Evolutionary conservation across 371 early-diverging fungal species (phyloP).

Genomic region (Syncephalastrum sp.): DNA sequence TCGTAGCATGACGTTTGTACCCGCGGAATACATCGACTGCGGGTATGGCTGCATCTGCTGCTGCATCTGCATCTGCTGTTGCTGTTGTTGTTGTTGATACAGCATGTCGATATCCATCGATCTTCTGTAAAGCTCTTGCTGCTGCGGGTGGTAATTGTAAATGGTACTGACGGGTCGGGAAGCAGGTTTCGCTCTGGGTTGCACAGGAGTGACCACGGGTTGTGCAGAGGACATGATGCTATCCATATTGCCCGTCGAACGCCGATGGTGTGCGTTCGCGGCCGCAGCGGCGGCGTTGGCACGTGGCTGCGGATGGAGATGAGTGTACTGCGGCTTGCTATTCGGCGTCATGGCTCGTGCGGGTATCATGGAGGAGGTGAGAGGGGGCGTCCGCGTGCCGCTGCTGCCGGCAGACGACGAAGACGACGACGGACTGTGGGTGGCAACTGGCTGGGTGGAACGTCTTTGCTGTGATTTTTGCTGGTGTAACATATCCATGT

Average conservation of each 20-base stretch:
- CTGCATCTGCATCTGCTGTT: slow-evolving; percentile 28
- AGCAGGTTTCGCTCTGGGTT: slow-evolving; percentile 9
- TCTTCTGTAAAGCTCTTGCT: too few relatives aligned
- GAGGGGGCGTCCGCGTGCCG: slow-evolving; percentile 2
- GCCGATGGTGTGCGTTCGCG: too few relatives aligned
- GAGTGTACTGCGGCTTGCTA: neutral
- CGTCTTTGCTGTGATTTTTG: slow-evolving; percentile 56
- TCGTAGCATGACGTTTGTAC: too few relatives aligned
- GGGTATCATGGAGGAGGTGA: neutral
- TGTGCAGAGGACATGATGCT: neutral
- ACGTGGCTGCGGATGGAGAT: neutral
- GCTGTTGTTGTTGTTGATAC: slow-evolving; percentile 22
- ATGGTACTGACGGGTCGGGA: slow-evolving; percentile 20
- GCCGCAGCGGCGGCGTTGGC: too few relatives aligned
- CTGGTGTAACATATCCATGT: slow-evolving; percentile 69
- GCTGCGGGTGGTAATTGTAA: too few relatives aligned
- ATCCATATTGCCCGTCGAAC: slow-evolving; percentile 5
- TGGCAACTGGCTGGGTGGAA: too few relatives aligned
- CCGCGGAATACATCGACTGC: slow-evolving; percentile 8
- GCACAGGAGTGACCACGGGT: slow-evolving; percentile 1
- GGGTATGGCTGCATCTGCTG: slow-evolving; percentile 27
- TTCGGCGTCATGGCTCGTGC: neutral
- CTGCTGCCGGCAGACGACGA: slow-evolving; percentile 2
- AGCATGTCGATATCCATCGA: slow-evolving; percentile 36
- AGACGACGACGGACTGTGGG: too few relatives aligned